Evolutionary conservation across 2,329 filamentous ascomycete genomes (phyloP), one percentile per base, ranked within the genome.

Genomic region (Aspergillus sp.): DNA sequence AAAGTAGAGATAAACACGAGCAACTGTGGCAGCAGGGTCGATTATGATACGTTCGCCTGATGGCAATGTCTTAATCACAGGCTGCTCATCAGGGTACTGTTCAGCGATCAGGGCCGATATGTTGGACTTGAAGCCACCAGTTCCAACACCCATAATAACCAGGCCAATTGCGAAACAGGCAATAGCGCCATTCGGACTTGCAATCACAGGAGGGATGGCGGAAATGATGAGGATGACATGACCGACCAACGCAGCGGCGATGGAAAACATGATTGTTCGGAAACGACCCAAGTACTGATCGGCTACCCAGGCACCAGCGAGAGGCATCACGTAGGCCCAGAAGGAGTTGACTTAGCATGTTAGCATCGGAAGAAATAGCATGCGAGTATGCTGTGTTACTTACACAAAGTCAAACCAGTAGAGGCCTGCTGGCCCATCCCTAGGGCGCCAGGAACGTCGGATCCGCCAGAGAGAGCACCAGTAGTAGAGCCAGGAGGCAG

Each of bases 61-160:
- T 54, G 78, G 77, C 3, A 66, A 33, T 2, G 79, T 82, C 66
- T 84, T 78, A 53, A 90, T 80, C 51, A 79, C 81, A 66, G 85
- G 81, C 62, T 80, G 82, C 8, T 77, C 81, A 61, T 85, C 83
- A 39, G 79, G 80, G 72, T 88, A 86, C 73, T 90, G 88, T 67
- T 90, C 88, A 27, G 87, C 87, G 49, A 90, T 83, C 34, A 90
- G 78, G 0, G 88, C 87, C 0, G 86, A 86, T 46, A 93, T 89
- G 70, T 92, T 93, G 62, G 87, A 85, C 79, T 92, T 93, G 83
- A 93, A 91, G 66, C 90, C 88, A 58, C 89, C 89, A 1, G 88
- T 90, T 44, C 89, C 89, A 37, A 90, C 75, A 17, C 88, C 88
- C 66, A 91, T 83, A 67, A 91, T 80, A 52, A 89, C 74, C 62